Conservation (phyloP, 1,284 basidiomycete genomes). For the Apiotrichum mycotoxinovorans region DNA sequence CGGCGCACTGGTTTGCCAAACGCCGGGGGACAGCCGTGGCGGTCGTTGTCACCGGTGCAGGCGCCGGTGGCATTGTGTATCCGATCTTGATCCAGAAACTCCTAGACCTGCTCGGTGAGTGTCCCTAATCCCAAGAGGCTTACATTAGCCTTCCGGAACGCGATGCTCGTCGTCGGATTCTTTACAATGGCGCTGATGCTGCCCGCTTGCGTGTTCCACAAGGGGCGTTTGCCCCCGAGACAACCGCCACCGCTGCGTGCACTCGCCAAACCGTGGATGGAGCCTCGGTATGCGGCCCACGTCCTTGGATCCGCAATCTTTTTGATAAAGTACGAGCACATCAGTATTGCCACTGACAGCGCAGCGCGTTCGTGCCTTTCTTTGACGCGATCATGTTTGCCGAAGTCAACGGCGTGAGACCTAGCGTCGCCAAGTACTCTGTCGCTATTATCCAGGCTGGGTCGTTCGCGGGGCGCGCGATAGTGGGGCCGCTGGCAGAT, state of each 20-base stretch:
- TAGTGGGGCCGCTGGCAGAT: constrained; percentile 8
- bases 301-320: constrained; percentile 6
- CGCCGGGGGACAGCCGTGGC: constrained; percentile 42
- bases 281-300: constrained; percentile 9
- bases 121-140: background rate
- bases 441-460: constrained; percentile 12
- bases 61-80: constrained; percentile 37
- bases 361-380: constrained; percentile 17
- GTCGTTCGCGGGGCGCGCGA: constrained; percentile 5
- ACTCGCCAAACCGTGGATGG: constrained; percentile 10
- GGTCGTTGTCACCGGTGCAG: constrained; percentile 41
- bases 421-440: constrained; percentile 6
- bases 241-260: constrained; percentile 14
- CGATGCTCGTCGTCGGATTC: constrained; percentile 23
- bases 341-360: background rate
- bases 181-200: constrained; percentile 23
- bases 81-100: constrained; percentile 27
- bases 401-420: background rate
- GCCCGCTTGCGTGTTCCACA: constrained; percentile 23
- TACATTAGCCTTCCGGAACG: constrained; percentile 20
- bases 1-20: constrained; percentile 45
- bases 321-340: background rate
- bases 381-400: constrained; percentile 13
- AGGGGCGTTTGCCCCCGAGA: constrained; percentile 22
- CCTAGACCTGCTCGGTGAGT: constrained; percentile 9